phyloP scores from a whole-genome alignment of 2,329 filamentous ascomycete species.

The Fusarium sublunatum region DNA sequence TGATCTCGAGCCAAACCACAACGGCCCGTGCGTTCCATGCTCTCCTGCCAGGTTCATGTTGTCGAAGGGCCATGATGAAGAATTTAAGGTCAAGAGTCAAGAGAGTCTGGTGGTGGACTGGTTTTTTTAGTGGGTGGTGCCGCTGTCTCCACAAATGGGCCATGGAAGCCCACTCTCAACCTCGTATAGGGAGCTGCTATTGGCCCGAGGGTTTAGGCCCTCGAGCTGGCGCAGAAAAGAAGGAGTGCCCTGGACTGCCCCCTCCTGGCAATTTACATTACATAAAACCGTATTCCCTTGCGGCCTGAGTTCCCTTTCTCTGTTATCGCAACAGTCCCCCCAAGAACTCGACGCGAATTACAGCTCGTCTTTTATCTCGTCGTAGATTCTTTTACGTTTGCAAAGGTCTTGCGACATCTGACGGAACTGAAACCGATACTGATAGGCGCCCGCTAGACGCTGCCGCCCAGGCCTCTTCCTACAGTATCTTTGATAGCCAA shows the following conservation, averaged over 20 bases:
- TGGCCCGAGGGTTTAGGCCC: constrained; percentile 37
- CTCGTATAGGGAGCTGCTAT: constrained; percentile 20
- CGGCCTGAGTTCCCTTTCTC: constrained; percentile 48
- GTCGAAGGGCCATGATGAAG: constrained; percentile 8
- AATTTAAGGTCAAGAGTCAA: constrained; percentile 37
- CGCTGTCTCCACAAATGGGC: constrained; percentile 33
- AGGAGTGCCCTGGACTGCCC: constrained; percentile 42
- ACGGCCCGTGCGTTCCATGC: constrained; percentile 24
- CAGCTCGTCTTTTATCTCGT: constrained; percentile 49
- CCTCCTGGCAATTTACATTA: constrained; percentile 53
- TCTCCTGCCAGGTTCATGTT: not conserved
- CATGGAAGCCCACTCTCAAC: constrained; percentile 15
- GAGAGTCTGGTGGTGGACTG: constrained; percentile 35
- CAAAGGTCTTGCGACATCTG: constrained; percentile 43
- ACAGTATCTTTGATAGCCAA: constrained; percentile 34
- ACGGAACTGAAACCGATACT: constrained; percentile 41
- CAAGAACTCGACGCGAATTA: constrained; percentile 45
- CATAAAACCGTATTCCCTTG: constrained; percentile 51
- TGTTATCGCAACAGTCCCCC: constrained; percentile 48
- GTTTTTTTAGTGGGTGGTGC: constrained; percentile 42
- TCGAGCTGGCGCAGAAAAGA: constrained; percentile 37
- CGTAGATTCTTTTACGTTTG: constrained; percentile 48
- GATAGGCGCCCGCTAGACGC: constrained; percentile 48
- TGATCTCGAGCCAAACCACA: constrained; percentile 13
- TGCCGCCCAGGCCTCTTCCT: constrained; percentile 14